A percentile compares a stretch with the other conserved stretches of the same genome.
Conservation (phyloP, 148 eudicot genomes). For the Rhododendron kiyosumense region DNA sequence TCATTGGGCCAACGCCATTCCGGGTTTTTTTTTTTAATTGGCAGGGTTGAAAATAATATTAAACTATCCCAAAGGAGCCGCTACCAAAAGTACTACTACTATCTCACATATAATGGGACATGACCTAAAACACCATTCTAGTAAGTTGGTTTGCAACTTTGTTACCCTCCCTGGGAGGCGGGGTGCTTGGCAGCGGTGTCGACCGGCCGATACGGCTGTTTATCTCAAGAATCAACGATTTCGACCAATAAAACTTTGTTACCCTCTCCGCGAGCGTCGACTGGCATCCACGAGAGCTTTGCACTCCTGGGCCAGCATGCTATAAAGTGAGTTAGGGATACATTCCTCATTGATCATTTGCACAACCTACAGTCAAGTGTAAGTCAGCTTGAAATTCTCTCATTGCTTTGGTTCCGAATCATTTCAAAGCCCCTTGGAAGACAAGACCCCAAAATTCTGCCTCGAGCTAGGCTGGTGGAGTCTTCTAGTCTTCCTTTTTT, state of each 20-base stretch:
- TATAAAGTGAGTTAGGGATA: not conserved
- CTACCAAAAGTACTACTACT: too few relatives aligned
- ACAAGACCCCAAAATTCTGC: not conserved
- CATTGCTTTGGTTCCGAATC: not conserved
- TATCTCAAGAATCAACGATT: too few relatives aligned
- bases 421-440: not conserved
- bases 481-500: not conserved
- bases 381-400: not conserved
- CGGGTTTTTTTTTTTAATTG: not conserved
- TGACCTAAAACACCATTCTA: not conserved
- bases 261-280: not conserved
- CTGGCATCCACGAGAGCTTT: not conserved
- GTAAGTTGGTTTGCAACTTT: not conserved
- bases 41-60: not conserved
- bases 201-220: too few relatives aligned
- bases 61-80: not conserved
- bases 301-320: not conserved
- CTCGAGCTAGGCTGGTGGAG: not conserved
- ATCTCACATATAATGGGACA: not conserved
- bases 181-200: too few relatives aligned
- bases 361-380: not conserved
- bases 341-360: not conserved
- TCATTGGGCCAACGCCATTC: not conserved
- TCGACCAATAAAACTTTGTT: not conserved
- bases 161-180: not conserved